Evolutionary conservation across 2,329 filamentous ascomycete genomes (phyloP), one percentile per base, ranked within the genome.

Genomic region (Curvularia hawaiiensis): DNA sequence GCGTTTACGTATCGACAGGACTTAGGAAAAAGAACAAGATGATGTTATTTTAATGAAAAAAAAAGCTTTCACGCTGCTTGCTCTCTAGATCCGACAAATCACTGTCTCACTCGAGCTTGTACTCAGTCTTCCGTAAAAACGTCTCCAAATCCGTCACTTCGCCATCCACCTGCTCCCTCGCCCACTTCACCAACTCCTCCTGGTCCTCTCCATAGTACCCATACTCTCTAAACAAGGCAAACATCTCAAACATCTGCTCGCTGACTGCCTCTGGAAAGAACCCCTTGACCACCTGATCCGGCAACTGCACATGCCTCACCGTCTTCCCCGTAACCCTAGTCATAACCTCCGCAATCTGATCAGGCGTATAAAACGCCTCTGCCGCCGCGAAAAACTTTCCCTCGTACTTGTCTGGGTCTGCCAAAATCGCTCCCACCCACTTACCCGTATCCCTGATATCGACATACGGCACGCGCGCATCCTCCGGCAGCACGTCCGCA

Each of bases 381-480:
- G 82, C 82, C 0, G 76, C 83, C 18, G 76, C 73, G 30, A 86
- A 73, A 3, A 68, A 76, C 60, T 78, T 78, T 14, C 80, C 80
- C 1, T 78, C 70, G 22, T 79, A 79, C 47, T 75, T 74, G 0
- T 79, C 79, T 0, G 79, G 78, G 14, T 82, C 67, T 1, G 73
- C 75, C 0, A 82, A 72, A 22, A 82, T 78, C 7, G 76, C 71
- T 2, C 67, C 76, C 7, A 79, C 60, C 65, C 54, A 82, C 48
- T 78, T 78, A 9, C 82, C 83, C 1, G 77, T 79, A 55, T 84
- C 81, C 1, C 69, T 72, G 16, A 77, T 75, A 55, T 83, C 80
- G 52, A 84, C 74, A 39, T 80, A 66, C 0, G 82, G 82, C 3
- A 83, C 54, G 44, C 69, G 9, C 0, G 67, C 64, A 1, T 66